These are phyloP conservation scores for Pisolithus orientalis DNA, from an alignment of 768 basidiomycete genomes.

Conservation along the genomic window DNA sequence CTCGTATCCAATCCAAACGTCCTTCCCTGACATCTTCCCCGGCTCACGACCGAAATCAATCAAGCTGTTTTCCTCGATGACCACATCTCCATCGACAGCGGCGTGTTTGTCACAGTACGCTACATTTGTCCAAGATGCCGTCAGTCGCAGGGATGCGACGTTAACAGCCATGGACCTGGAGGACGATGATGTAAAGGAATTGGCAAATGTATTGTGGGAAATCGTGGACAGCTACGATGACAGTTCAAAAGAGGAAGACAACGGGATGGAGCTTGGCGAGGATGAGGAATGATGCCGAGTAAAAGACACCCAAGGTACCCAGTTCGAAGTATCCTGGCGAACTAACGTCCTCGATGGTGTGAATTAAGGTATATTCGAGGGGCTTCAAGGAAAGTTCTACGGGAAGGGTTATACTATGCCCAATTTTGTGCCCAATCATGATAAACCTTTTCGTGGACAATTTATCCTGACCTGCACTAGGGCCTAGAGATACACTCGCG, in stretches of 20 bases:
- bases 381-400: too few species aligned
- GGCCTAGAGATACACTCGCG: slow-evolving; percentile 41
- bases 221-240: slow-evolving; percentile 42
- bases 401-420: too few species aligned
- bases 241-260: slow-evolving; percentile 16
- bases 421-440: too few species aligned
- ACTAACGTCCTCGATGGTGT: too few species aligned
- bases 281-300: slow-evolving; percentile 10
- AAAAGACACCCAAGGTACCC: slow-evolving; percentile 11
- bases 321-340: too few species aligned
- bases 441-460: slow-evolving; percentile 61
- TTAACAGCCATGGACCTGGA: slow-evolving; percentile 38
- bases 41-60: slow-evolving; percentile 11
- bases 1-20: slow-evolving; percentile 54
- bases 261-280: slow-evolving; percentile 16
- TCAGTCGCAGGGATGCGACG: slow-evolving; percentile 32
- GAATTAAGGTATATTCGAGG: too few species aligned
- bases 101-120: slow-evolving; percentile 48
- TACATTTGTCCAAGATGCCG: slow-evolving; percentile 38
- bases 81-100: slow-evolving; percentile 35
- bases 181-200: slow-evolving; percentile 50
- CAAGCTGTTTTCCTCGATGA: slow-evolving; percentile 39
- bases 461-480: slow-evolving; percentile 50
- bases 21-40: slow-evolving; percentile 47
- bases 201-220: slow-evolving; percentile 55